phyloP scores from a whole-genome alignment of 2,329 filamentous ascomycete species.

The Xylaria sp. region DNA sequence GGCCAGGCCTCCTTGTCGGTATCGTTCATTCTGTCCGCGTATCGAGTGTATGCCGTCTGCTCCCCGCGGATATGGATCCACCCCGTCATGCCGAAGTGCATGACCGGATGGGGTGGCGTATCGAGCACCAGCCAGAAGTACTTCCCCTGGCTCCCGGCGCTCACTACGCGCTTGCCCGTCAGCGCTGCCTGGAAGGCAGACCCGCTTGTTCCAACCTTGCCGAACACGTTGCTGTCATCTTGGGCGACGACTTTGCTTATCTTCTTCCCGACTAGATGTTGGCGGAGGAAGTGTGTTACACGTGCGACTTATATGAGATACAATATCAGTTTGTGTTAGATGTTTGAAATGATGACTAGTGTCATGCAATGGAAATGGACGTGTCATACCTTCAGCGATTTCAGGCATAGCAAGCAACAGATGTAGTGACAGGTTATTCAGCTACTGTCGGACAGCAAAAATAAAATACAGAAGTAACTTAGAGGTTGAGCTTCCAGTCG shows the following conservation, averaged over 20 bases:
- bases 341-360: neutral
- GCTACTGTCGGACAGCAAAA: neutral
- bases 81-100: slow-evolving; percentile 85
- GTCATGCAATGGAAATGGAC: slow-evolving; percentile 1
- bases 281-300: slow-evolving; percentile 84
- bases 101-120: slow-evolving; percentile 83
- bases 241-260: slow-evolving; percentile 75
- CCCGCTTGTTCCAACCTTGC: slow-evolving; percentile 86
- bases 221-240: slow-evolving; percentile 87
- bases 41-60: slow-evolving; percentile 80
- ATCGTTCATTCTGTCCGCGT: slow-evolving; percentile 77
- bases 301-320: slow-evolving; percentile 71
- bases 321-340: slow-evolving; percentile 25
- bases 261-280: slow-evolving; percentile 84
- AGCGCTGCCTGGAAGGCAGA: slow-evolving; percentile 78
- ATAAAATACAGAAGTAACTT: neutral
- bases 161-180: slow-evolving; percentile 75
- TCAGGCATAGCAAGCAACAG: slow-evolving; percentile 42
- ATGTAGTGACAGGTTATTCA: slow-evolving; percentile 6
- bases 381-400: slow-evolving; percentile 45
- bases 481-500: neutral
- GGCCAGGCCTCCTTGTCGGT: slow-evolving; percentile 79
- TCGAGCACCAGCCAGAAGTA: slow-evolving; percentile 90
- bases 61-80: slow-evolving; percentile 90
- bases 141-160: slow-evolving; percentile 88